Percentiles rank a stretch among this genome's conserved stretches.
Evolutionary conservation across 768 basidiomycete genomes (phyloP).

Genomic region (Cystoderma amianthinum): DNA sequence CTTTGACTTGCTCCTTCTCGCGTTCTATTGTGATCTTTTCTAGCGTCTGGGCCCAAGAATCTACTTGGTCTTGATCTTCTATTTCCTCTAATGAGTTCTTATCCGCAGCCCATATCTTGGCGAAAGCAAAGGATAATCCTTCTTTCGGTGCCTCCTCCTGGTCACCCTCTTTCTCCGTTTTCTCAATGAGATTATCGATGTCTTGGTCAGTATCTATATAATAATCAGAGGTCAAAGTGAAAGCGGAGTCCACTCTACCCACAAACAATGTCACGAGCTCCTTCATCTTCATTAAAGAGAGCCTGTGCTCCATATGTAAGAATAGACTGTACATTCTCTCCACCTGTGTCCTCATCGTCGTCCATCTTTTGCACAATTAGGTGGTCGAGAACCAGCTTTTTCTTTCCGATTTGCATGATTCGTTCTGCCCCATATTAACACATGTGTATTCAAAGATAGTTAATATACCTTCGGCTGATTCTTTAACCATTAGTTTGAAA

Average conservation of each 20-base stretch:
- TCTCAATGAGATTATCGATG: conserved; percentile 81
- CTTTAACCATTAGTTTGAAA: conserved; percentile 94
- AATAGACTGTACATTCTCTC: conserved; percentile 83
- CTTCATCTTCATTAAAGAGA: conserved; percentile 65
- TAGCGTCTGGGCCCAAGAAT: conserved; percentile 81
- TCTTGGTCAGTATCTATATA: conserved; percentile 70
- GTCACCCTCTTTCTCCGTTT: conserved; percentile 70
- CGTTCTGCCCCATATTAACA: conserved; percentile 49
- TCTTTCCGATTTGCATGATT: conserved; percentile 90
- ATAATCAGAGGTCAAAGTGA: too few species aligned
- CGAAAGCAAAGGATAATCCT: conserved; percentile 70
- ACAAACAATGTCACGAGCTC: conserved; percentile 67
- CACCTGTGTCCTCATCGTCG: conserved; percentile 63
- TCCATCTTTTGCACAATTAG: conserved; percentile 96
- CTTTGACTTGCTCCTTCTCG: conserved; percentile 32
- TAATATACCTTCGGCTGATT: conserved; percentile 75
- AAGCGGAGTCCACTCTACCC: too few species aligned
- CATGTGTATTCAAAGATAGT: not conserved
- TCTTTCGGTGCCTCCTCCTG: conserved; percentile 41
- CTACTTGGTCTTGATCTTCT: conserved; percentile 52
- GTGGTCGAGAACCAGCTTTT: conserved; percentile 91
- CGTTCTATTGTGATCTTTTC: conserved; percentile 40
- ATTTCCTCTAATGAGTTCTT: conserved; percentile 68
- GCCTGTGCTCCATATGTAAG: conserved; percentile 85
- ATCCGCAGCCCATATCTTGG: conserved; percentile 87